Percentiles rank a stretch among this genome's conserved stretches.
phyloP scores from a whole-genome alignment of 164 flowering plant species.

The Magnolia changhungtana region DNA sequence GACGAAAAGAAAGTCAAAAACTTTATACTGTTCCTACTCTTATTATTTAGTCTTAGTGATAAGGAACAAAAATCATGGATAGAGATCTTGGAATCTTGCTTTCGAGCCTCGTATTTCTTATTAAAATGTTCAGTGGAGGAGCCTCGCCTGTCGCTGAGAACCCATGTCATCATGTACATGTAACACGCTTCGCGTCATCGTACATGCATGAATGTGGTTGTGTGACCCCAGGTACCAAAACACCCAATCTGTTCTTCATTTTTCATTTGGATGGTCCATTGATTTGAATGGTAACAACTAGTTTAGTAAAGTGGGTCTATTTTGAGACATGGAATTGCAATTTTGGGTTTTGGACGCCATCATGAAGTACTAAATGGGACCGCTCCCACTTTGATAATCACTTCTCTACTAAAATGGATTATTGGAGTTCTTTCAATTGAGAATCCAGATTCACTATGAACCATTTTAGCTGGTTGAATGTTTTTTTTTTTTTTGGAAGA shows the following conservation, averaged over 20 bases:
- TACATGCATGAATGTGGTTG: background rate
- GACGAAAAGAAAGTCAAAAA: background rate
- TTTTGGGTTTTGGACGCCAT: no score
- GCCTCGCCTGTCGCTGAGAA: background rate
- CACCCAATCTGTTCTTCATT: no score
- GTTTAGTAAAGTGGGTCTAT: no score
- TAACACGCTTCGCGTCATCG: background rate
- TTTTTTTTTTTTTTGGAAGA: no score
- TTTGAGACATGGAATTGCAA: no score
- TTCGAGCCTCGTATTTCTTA: background rate
- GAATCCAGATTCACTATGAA: background rate
- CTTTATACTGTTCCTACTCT: background rate
- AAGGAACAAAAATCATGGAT: constrained; percentile 4
- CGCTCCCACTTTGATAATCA: background rate
- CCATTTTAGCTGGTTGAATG: background rate
- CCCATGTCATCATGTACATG: background rate
- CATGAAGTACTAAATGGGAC: background rate
- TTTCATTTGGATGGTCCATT: no score
- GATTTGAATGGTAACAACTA: no score
- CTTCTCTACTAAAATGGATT: background rate
- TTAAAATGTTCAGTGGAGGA: constrained; percentile 1
- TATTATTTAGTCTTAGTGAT: background rate
- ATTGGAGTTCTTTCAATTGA: background rate
- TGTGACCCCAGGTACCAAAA: no score
- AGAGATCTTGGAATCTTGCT: constrained; percentile 4